phyloP scores from a whole-genome alignment of 2,329 filamentous ascomycete genomes.

The Zopfia rhizophila region DNA sequence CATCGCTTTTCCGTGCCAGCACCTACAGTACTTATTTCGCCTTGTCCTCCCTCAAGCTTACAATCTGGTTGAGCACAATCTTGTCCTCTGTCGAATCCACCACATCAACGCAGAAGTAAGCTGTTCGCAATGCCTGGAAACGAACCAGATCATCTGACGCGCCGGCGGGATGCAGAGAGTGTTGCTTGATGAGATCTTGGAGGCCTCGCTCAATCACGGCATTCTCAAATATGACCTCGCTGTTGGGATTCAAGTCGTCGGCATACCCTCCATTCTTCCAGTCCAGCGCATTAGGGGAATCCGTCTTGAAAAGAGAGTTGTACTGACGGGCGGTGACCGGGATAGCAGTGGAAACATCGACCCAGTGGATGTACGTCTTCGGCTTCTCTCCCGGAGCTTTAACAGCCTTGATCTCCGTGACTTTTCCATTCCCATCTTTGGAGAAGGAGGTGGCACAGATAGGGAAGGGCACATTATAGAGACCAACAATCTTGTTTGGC shows the following conservation, averaged over 20 bases:
- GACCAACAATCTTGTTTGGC: slow-evolving; percentile 77
- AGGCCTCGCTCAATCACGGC: slow-evolving; percentile 87
- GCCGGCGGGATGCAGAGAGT: slow-evolving; percentile 42
- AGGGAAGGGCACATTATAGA: slow-evolving; percentile 76
- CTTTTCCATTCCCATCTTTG: slow-evolving; percentile 72
- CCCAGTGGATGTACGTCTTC: slow-evolving; percentile 83
- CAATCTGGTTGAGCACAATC: slow-evolving; percentile 89
- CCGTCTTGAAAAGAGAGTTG: slow-evolving; percentile 85
- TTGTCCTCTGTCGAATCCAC: slow-evolving; percentile 74
- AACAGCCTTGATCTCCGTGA: slow-evolving; percentile 73
- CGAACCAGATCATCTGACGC: slow-evolving; percentile 66
- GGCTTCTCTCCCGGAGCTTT: slow-evolving; percentile 80
- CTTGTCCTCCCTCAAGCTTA: slow-evolving; percentile 85
- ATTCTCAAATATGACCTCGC: slow-evolving; percentile 79
- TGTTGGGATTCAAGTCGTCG: slow-evolving; percentile 84
- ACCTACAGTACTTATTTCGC: slow-evolving; percentile 30
- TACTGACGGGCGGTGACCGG: slow-evolving; percentile 76
- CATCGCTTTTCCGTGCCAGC: too few species aligned
- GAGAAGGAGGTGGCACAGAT: slow-evolving; percentile 75
- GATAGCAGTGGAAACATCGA: slow-evolving; percentile 72
- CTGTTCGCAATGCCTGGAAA: slow-evolving; percentile 91
- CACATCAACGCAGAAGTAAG: slow-evolving; percentile 83
- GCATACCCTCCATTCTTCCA: slow-evolving; percentile 80
- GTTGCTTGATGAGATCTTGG: slow-evolving; percentile 76
- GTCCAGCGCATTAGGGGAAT: slow-evolving; percentile 78